Evolutionary conservation across 1,284 basidiomycete species (phyloP).

Genomic region (Leccinum brunneo-olivaceum): DNA sequence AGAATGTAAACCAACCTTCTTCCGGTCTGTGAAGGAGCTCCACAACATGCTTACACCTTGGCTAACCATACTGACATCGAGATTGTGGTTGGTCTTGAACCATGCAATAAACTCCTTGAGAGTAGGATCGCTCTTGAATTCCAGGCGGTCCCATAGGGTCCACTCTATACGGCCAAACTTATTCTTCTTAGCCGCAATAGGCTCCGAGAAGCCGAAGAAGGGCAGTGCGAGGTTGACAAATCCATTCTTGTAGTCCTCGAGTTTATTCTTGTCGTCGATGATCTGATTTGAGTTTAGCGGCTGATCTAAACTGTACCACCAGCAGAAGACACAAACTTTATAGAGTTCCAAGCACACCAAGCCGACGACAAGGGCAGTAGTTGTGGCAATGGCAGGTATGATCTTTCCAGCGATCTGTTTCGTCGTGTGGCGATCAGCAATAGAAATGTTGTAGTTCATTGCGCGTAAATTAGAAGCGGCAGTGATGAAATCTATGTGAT

Average conservation of each 20-base stretch:
- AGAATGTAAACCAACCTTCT: constrained; percentile 56
- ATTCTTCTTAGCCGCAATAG: constrained; percentile 86
- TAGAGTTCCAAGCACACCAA: constrained; percentile 96
- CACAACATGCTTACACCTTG: constrained; percentile 98
- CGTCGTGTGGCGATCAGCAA: constrained; percentile 88
- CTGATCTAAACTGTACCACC: neutral
- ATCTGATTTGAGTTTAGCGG: constrained; percentile 45
- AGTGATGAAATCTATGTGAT: constrained; percentile 99
- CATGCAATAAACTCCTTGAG: constrained; percentile 81
- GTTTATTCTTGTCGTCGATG: constrained; percentile 89
- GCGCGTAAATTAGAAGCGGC: constrained; percentile 97
- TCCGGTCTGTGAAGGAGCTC: constrained; percentile 87
- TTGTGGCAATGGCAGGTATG: constrained; percentile 98
- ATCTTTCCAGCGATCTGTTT: constrained; percentile 99
- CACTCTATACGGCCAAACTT: constrained; percentile 88
- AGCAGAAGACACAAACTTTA: constrained; percentile 53
- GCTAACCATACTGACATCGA: constrained; percentile 94
- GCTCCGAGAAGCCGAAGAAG: constrained; percentile 99
- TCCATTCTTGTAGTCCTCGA: constrained; percentile 97
- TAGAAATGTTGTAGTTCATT: constrained; percentile 88
- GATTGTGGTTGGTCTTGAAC: constrained; percentile 81
- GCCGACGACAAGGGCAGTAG: constrained; percentile 92
- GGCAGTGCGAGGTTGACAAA: constrained; percentile 98
- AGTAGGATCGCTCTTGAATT: constrained; percentile 86
- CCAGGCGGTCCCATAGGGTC: constrained; percentile 98